Conservation (phyloP, 2,329 filamentous ascomycete species). For the Arthrobotrys sinensis region DNA sequence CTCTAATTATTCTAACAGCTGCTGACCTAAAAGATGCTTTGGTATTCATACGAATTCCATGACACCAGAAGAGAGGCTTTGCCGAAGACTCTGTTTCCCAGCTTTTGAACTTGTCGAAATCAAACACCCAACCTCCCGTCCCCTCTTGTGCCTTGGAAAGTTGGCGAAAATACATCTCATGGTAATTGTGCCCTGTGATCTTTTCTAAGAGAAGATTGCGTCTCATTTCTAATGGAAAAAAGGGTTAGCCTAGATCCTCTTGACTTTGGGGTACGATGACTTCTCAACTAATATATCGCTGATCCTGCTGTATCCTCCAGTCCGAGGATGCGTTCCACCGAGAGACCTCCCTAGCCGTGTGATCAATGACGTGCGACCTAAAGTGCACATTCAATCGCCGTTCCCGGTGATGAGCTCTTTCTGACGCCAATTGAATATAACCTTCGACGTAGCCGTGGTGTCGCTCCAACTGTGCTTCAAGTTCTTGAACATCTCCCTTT, state of each 20-base stretch:
- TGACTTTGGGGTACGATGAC: not conserved
- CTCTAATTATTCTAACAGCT: not conserved
- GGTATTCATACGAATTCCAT: constrained; percentile 26
- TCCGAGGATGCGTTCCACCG: constrained; percentile 12
- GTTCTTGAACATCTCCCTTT: constrained; percentile 8
- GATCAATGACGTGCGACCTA: constrained; percentile 15
- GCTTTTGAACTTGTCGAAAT: not conserved
- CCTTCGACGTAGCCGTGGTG: constrained; percentile 24
- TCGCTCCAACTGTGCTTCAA: constrained; percentile 21
- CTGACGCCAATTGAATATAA: not conserved
- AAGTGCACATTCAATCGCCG: constrained; percentile 6
- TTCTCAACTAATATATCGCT: not conserved
- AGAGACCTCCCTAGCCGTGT: constrained; percentile 2
- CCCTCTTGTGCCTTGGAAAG: not conserved
- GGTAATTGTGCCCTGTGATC: constrained; percentile 19
- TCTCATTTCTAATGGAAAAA: constrained; percentile 5
- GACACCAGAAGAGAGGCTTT: constrained; percentile 19
- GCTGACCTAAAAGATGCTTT: too few species aligned
- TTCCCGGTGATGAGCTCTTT: not conserved
- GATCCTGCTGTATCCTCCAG: constrained; percentile 5
- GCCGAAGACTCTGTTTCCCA: constrained; percentile 1
- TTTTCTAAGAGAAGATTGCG: constrained; percentile 4
- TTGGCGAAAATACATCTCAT: constrained; percentile 17
- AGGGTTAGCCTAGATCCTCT: not conserved
- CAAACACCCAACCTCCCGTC: constrained; percentile 29